Percentiles rank a stretch among this genome's conserved stretches.
These are phyloP conservation scores for Ambispora gerdemannii DNA, from an alignment of 192 early-diverging fungal genomes.

Conservation along the genomic window DNA sequence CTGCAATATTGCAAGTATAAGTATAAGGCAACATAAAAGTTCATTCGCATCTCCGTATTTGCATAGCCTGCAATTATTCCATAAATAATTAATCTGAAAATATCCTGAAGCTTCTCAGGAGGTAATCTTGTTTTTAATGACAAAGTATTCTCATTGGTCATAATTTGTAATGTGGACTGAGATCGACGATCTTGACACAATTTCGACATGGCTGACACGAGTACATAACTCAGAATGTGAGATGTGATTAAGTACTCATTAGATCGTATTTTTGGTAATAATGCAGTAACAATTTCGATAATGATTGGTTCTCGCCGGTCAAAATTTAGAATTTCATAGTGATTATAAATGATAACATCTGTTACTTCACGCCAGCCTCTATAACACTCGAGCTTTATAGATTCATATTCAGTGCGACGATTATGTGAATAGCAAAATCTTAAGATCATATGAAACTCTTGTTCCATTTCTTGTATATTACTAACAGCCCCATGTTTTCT, in stretches of 20 bases:
- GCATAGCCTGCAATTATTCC: constrained; percentile 14
- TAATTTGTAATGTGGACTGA: constrained; percentile 49
- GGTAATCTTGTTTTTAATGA: constrained; percentile 25
- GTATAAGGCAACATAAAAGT: constrained; percentile 20
- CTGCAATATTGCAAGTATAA: constrained; percentile 26
- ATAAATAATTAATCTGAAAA: constrained; percentile 35
- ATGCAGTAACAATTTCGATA: constrained; percentile 63
- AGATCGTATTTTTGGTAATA: constrained; percentile 58
- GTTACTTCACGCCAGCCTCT: constrained; percentile 82
- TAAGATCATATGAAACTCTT: constrained; percentile 58
- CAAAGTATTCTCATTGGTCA: constrained; percentile 26
- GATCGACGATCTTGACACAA: constrained; percentile 55
- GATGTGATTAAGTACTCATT: constrained; percentile 47
- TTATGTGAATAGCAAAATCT: constrained; percentile 71
- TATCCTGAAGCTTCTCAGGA: constrained; percentile 32
- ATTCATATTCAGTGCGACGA: constrained; percentile 62
- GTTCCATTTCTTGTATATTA: constrained; percentile 46
- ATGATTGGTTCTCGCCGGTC: constrained; percentile 59
- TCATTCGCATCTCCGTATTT: constrained; percentile 14
- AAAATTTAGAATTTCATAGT: constrained; percentile 61
- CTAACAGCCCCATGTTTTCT: constrained; percentile 45
- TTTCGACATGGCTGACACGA: constrained; percentile 54
- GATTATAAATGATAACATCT: constrained; percentile 64
- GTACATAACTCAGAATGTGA: constrained; percentile 52
- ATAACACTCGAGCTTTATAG: constrained; percentile 65